phyloP scores from a whole-genome alignment of 2,329 filamentous ascomycete genomes.

The Penicillium paneum region DNA sequence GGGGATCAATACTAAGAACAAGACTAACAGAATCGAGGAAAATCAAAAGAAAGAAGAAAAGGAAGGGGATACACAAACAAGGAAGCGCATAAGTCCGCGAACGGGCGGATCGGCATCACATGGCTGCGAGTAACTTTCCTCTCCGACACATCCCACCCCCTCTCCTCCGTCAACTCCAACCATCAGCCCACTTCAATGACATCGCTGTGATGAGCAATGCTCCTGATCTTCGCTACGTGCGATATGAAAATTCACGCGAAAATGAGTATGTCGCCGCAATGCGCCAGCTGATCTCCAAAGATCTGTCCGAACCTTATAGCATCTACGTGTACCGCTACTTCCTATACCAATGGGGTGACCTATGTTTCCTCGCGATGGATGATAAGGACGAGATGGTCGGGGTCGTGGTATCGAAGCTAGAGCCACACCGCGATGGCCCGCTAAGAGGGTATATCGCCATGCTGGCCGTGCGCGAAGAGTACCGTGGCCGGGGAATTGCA shows the following conservation, averaged over 20 bases:
- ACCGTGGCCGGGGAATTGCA: constrained; percentile 81
- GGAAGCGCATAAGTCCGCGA: constrained; percentile 9
- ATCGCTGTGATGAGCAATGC: constrained; percentile 30
- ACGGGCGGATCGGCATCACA: constrained; percentile 26
- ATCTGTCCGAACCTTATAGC: constrained; percentile 96
- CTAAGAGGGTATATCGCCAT: constrained; percentile 96
- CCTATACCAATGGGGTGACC: constrained; percentile 91
- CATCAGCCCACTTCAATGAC: constrained; percentile 16
- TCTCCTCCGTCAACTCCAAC: not conserved
- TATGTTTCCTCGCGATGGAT: constrained; percentile 79
- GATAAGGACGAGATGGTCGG: constrained; percentile 65
- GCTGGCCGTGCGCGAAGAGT: constrained; percentile 81
- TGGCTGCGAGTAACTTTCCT: constrained; percentile 16
- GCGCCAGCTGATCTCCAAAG: constrained; percentile 87
- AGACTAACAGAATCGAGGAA: not conserved
- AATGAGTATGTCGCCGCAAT: constrained; percentile 75
- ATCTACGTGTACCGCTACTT: constrained; percentile 99
- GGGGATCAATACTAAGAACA: not conserved
- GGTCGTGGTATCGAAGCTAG: constrained; percentile 92
- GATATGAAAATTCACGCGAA: constrained; percentile 59
- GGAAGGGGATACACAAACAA: constrained; percentile 6
- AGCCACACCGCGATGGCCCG: constrained; percentile 81
- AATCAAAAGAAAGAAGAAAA: constrained; percentile 8
- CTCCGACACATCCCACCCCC: not conserved
- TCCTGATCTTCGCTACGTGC: constrained; percentile 53